Conservation (phyloP, 2,329 filamentous ascomycete species). For the Parafenestella ontariensis region DNA sequence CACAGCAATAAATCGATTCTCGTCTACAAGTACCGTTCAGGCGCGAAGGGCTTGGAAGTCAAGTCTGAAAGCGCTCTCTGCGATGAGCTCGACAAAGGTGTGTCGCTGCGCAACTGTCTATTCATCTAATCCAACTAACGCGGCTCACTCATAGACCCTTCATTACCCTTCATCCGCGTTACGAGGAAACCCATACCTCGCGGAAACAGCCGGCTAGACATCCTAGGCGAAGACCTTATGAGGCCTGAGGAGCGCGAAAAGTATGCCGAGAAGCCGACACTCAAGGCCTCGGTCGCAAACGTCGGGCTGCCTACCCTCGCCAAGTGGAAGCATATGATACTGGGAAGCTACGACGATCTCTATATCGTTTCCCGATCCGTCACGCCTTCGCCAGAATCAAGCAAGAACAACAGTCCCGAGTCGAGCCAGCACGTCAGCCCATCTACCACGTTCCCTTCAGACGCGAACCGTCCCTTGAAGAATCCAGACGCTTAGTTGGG, state of each 20-base stretch:
- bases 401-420: conserved; percentile 49
- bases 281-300: conserved; percentile 56
- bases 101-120: conserved; percentile 14
- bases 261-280: conserved; percentile 55
- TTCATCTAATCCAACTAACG: conserved; percentile 23
- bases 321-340: conserved; percentile 55
- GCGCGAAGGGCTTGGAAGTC: conserved; percentile 47
- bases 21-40: conserved; percentile 55
- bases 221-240: conserved; percentile 55
- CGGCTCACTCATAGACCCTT: conserved; percentile 45
- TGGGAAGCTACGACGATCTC: conserved; percentile 56
- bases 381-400: conserved; percentile 42
- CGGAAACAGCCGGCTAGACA: conserved; percentile 54
- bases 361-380: conserved; percentile 57
- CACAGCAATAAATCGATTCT: conserved; percentile 53
- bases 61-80: conserved; percentile 56
- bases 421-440: conserved; percentile 48
- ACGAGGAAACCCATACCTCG: conserved; percentile 57
- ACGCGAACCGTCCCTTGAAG: conserved; percentile 34
- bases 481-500: conserved; percentile 18
- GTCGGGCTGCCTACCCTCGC: conserved; percentile 54
- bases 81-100: conserved; percentile 46
- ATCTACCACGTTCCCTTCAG: conserved; percentile 40
- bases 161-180: conserved; percentile 51
- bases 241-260: conserved; percentile 41